Evolutionary conservation across 2,329 filamentous ascomycete genomes (phyloP).

Genomic region (Didymella arachidicola): DNA sequence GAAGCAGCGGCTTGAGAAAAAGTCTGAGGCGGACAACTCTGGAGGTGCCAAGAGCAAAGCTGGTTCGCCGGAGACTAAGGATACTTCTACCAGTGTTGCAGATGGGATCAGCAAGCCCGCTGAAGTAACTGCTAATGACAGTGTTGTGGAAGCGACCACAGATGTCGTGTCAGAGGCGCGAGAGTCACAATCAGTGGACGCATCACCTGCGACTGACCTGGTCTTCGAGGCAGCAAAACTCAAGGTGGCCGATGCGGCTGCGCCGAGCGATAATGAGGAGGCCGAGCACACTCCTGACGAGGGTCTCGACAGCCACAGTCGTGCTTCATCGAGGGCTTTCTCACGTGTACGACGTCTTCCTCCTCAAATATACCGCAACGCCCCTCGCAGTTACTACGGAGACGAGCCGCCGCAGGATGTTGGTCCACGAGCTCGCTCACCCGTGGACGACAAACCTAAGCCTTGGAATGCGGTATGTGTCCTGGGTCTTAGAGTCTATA

Average conservation of each 20-base stretch:
- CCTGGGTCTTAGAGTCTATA: conserved; percentile 63
- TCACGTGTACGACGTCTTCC: not conserved
- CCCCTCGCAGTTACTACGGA: conserved; percentile 11
- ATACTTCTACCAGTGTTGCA: not conserved
- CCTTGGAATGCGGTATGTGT: conserved; percentile 69
- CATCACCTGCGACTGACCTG: not conserved
- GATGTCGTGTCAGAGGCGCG: not conserved
- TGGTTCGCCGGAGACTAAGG: not conserved
- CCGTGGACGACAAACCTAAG: conserved; percentile 31
- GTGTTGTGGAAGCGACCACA: not conserved
- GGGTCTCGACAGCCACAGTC: not conserved
- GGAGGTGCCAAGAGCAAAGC: not conserved
- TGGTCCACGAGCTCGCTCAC: conserved; percentile 1
- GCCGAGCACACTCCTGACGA: not conserved
- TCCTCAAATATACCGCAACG: conserved; percentile 3
- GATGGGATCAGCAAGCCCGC: not conserved
- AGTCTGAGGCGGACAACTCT: not conserved
- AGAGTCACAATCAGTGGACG: not conserved
- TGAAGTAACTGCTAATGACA: not conserved
- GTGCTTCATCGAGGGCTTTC: conserved; percentile 2
- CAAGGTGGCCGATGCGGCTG: not conserved
- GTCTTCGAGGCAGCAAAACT: not conserved
- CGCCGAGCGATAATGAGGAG: not conserved
- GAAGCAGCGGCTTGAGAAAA: conserved; percentile 13
- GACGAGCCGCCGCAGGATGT: not conserved